Conservation (phyloP, 805 yeast genomes). For the Candida ipomoeae region DNA sequence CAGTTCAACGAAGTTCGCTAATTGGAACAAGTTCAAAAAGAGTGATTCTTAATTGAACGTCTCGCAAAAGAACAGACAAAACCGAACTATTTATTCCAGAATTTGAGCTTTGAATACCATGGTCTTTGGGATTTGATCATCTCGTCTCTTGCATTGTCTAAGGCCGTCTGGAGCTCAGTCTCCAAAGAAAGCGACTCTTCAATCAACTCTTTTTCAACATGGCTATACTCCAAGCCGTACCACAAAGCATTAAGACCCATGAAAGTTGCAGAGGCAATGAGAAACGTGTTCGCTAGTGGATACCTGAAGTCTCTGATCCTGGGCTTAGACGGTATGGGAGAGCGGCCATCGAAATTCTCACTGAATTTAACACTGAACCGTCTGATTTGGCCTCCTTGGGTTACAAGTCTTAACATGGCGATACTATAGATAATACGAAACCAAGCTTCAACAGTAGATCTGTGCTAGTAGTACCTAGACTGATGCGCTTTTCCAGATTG, state of each 20-base stretch:
- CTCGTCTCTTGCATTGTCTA: conserved; percentile 14
- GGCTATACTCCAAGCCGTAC: conserved; percentile 28
- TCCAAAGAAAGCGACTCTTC: conserved; percentile 17
- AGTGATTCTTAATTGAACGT: conserved; percentile 4
- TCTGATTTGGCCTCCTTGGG: background rate
- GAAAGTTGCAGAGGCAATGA: conserved; percentile 37
- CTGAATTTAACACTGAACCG: conserved; percentile 14
- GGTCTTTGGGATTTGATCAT: conserved; percentile 12
- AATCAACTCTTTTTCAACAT: conserved; percentile 13
- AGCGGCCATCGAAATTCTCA: conserved; percentile 16
- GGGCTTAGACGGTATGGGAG: conserved; percentile 23
- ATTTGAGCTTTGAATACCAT: conserved; percentile 16
- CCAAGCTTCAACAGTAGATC: background rate
- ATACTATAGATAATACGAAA: background rate
- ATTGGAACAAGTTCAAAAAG: conserved; percentile 26
- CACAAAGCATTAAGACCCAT: conserved; percentile 33
- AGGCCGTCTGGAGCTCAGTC: conserved; percentile 10
- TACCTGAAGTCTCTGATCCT: conserved; percentile 32
- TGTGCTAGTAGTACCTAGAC: background rate
- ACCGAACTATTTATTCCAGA: conserved; percentile 12
- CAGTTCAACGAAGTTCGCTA: conserved; percentile 27
- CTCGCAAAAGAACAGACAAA: background rate
- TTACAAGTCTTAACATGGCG: background rate
- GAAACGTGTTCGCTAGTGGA: conserved; percentile 36
- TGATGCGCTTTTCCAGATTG: background rate